Conservation (phyloP, 140 eudicot species). For the Bidens hawaiensis region DNA sequence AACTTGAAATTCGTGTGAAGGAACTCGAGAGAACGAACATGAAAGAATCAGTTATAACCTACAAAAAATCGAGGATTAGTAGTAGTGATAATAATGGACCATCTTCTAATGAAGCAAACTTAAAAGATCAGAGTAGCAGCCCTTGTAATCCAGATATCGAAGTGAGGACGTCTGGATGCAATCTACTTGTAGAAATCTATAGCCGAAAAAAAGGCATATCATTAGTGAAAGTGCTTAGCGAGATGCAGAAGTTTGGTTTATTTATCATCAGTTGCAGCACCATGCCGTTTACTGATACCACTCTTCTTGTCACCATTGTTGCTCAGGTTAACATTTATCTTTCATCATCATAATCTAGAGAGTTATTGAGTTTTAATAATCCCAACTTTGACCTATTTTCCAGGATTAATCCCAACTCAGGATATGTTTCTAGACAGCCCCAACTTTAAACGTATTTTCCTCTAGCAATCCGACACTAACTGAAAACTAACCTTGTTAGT, state of each 20-base stretch:
- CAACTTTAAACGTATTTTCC: too few species aligned
- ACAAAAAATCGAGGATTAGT: conserved; percentile 18
- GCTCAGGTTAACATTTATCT: conserved; percentile 38
- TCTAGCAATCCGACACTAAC: too few species aligned
- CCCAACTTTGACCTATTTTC: too few species aligned
- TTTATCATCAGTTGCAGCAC: conserved; percentile 33
- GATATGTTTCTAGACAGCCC: too few species aligned
- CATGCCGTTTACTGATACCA: conserved; percentile 43
- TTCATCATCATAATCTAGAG: not conserved
- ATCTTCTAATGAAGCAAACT: conserved; percentile 23
- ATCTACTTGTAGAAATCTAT: conserved; percentile 38
- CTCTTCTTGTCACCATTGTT: conserved; percentile 48
- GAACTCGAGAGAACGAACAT: conserved; percentile 33
- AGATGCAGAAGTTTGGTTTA: conserved; percentile 43
- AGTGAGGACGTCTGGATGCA: conserved; percentile 29
- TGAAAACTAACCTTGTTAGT: too few species aligned
- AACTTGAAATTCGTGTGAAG: conserved; percentile 46
- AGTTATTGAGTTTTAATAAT: too few species aligned
- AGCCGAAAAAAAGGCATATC: conserved; percentile 31
- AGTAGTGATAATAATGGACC: conserved; percentile 31
- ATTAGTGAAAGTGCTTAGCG: conserved; percentile 28
- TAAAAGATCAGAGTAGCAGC: conserved; percentile 32
- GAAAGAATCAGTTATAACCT: conserved; percentile 24
- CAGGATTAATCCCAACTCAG: too few species aligned
- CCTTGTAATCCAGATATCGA: conserved; percentile 30